Conservation (phyloP, 345 rosid genomes). For the Pseudoturritis turrita region DNA sequence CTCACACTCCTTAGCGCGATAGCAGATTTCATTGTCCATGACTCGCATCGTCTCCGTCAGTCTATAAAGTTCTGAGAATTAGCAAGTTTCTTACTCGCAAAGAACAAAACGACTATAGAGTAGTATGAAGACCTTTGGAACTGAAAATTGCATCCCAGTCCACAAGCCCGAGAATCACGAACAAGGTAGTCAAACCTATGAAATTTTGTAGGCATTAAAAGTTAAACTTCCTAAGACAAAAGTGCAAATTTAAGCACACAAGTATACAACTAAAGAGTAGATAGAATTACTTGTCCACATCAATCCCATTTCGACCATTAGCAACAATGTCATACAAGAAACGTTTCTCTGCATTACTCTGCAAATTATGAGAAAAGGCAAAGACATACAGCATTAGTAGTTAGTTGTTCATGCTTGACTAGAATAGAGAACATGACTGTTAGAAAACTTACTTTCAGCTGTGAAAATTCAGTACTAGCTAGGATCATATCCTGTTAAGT, state of each 20-base stretch:
- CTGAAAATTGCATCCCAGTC: constrained; percentile 79
- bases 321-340: constrained; percentile 96
- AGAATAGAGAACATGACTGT: neutral
- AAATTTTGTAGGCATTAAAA: neutral
- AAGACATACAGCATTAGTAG: constrained; percentile 10
- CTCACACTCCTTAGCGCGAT: constrained; percentile 91
- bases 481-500: constrained; percentile 79
- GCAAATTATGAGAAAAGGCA: constrained; percentile 5
- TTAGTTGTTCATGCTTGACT: constrained; percentile 7
- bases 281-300: constrained; percentile 76
- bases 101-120: constrained; percentile 3
- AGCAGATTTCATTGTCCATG: constrained; percentile 88
- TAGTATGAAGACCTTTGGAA: constrained; percentile 57
- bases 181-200: constrained; percentile 90
- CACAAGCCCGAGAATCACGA: constrained; percentile 95
- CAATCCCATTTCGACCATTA: constrained; percentile 95
- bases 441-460: constrained; percentile 45
- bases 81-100: constrained; percentile 9
- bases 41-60: constrained; percentile 90
- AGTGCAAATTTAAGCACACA: neutral
- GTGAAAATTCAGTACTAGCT: constrained; percentile 61
- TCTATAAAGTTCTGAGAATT: constrained; percentile 41
- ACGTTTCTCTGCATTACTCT: constrained; percentile 59
- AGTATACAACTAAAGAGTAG: neutral
- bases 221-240: neutral